A percentile compares a stretch with the other conserved stretches of the same genome.
Evolutionary conservation across 2,329 filamentous ascomycete species (phyloP).

Genomic region (Ceratocystis colombiana): DNA sequence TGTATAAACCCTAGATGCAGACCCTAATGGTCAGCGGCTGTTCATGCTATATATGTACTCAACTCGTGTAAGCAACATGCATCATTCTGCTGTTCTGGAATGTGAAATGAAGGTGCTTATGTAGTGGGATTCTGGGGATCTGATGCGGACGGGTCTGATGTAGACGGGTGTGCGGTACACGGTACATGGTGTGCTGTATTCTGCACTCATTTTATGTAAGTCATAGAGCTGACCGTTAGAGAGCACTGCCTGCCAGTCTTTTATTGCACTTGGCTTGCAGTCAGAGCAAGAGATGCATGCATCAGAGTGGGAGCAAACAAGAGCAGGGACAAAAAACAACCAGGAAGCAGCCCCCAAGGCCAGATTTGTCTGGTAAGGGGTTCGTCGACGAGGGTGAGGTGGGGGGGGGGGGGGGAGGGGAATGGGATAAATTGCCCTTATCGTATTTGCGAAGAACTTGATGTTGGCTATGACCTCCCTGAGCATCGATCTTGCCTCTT

Average conservation of each 20-base stretch:
- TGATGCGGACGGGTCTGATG: not conserved
- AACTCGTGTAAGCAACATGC: not conserved
- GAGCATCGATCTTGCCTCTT: not conserved
- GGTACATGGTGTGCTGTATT: not conserved
- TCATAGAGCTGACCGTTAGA: not conserved
- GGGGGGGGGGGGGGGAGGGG: too few species aligned
- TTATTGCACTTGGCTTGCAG: not conserved
- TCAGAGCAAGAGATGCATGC: not conserved
- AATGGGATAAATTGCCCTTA: not conserved
- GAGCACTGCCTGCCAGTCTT: too few species aligned
- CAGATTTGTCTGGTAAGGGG: not conserved
- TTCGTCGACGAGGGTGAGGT: too few species aligned
- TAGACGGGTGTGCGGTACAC: not conserved
- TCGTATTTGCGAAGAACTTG: not conserved
- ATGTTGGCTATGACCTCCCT: not conserved
- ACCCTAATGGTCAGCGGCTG: not conserved
- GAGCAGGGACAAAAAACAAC: not conserved
- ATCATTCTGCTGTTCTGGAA: not conserved
- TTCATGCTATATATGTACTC: not conserved
- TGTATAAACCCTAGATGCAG: not conserved
- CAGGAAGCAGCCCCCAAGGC: slow-evolving; percentile 3
- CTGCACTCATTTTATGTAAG: not conserved
- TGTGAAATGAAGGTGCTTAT: not conserved
- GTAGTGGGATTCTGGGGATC: not conserved
- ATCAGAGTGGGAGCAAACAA: not conserved